These are phyloP conservation scores for Albizia julibrissin DNA, from an alignment of 306 rosid species.

Conservation along the genomic window DNA sequence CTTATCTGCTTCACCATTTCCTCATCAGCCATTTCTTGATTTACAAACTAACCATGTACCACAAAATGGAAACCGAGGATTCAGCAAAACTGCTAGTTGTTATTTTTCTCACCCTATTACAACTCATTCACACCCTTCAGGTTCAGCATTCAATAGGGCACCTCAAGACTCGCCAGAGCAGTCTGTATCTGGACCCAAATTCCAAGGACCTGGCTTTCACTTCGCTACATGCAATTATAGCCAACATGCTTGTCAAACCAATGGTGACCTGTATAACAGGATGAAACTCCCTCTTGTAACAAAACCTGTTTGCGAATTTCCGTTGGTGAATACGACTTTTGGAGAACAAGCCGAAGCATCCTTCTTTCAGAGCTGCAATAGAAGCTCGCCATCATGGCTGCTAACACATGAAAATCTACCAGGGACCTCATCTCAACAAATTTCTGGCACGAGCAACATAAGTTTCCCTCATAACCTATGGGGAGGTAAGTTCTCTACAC, in stretches of 20 bases:
- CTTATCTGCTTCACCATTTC: conserved; percentile 43
- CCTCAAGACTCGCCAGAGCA: conserved; percentile 44
- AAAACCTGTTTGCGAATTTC: conserved; percentile 60
- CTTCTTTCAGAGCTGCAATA: conserved; percentile 54
- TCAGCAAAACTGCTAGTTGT: conserved; percentile 45
- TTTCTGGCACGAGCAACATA: conserved; percentile 38
- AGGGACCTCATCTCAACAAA: conserved; percentile 44
- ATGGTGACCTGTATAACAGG: conserved; percentile 50
- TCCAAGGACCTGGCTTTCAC: conserved; percentile 50
- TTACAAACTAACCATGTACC: conserved; percentile 40
- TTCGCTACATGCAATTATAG: conserved; percentile 43
- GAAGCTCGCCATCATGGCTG: conserved; percentile 63
- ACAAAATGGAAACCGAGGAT: conserved; percentile 46
- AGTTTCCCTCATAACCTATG: conserved; percentile 53
- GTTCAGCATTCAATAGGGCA: conserved; percentile 44
- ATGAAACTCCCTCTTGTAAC: conserved; percentile 46
- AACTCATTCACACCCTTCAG: conserved; percentile 45
- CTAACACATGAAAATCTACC: conserved; percentile 54
- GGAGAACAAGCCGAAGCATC: conserved; percentile 52
- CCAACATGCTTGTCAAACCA: conserved; percentile 42
- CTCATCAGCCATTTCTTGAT: conserved; percentile 44
- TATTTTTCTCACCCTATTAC: conserved; percentile 42
- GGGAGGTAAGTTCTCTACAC: conserved; percentile 46
- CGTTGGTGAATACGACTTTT: conserved; percentile 63
- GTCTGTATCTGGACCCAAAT: conserved; percentile 56